phyloP scores from a whole-genome alignment of 1,284 basidiomycete species.

The Malassezia equina region DNA sequence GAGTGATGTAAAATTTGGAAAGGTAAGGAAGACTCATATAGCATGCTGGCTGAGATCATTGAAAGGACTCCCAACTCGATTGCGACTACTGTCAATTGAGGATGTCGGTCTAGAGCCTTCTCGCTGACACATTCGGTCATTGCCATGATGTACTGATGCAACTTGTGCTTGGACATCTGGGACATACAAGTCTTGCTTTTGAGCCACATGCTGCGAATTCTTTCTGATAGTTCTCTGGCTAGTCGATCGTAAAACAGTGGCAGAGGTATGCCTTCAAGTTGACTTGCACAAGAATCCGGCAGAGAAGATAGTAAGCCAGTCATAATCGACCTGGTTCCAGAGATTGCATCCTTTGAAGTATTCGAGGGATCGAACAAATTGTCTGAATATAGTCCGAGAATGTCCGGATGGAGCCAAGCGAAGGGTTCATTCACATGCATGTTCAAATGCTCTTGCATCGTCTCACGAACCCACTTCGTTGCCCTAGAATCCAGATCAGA shows the following conservation, averaged over 20 bases:
- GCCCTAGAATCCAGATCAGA: neutral
- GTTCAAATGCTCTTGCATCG: neutral
- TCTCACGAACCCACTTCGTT: neutral
- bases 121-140: conserved; percentile 5
- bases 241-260: conserved; percentile 9
- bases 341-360: neutral
- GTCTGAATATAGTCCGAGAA: neutral
- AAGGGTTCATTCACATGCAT: neutral
- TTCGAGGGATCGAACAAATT: neutral
- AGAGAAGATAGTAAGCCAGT: neutral
- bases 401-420: conserved; percentile 5
- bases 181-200: neutral
- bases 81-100: conserved; percentile 3
- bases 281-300: neutral
- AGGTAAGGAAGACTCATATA: neutral
- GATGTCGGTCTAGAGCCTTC: conserved; percentile 1
- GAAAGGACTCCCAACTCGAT: conserved; percentile 9
- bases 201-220: neutral
- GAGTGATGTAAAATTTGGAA: neutral
- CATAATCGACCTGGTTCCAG: conserved; percentile 1
- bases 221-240: neutral
- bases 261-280: neutral
- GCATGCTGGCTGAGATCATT: conserved; percentile 8
- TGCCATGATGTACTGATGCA: conserved; percentile 4
- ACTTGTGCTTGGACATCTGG: neutral